phyloP scores from a whole-genome alignment of 768 basidiomycete species.

The Rhizopogon sp. region DNA sequence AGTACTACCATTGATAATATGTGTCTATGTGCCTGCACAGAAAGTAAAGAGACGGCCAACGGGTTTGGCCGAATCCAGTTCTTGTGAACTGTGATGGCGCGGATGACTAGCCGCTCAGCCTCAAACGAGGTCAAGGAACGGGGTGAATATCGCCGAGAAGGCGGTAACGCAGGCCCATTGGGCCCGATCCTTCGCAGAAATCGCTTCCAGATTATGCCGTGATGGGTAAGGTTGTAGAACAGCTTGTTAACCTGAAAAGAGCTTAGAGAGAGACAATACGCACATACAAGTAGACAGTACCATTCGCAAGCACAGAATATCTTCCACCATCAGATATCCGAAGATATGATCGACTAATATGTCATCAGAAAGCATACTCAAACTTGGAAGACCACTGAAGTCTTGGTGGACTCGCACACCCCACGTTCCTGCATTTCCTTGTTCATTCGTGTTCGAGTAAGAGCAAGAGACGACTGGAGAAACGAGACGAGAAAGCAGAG shows the following conservation, averaged over 20 bases:
- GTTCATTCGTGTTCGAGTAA: background rate
- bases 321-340: constrained; percentile 30
- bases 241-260: constrained; percentile 46
- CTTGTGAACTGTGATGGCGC: constrained; percentile 54
- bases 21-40: constrained; percentile 27
- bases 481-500: constrained; percentile 13
- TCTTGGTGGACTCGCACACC: constrained; percentile 17
- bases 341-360: constrained; percentile 33
- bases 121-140: constrained; percentile 30
- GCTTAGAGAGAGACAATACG: background rate
- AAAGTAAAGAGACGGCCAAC: constrained; percentile 18
- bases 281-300: constrained; percentile 15
- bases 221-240: constrained; percentile 60
- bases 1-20: constrained; percentile 52
- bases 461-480: background rate
- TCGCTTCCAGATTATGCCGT: constrained; percentile 66
- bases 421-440: constrained; percentile 18
- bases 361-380: constrained; percentile 31
- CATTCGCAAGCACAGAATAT: constrained; percentile 31
- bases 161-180: constrained; percentile 58
- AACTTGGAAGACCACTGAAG: constrained; percentile 19
- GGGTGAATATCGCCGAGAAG: constrained; percentile 43
- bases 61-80: constrained; percentile 49
- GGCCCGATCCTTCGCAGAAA: constrained; percentile 49
- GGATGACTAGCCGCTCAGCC: constrained; percentile 53